Evolutionary conservation across 495 filamentous ascomycete species (phyloP).

Genomic region (Lasiosphaeria hispida): DNA sequence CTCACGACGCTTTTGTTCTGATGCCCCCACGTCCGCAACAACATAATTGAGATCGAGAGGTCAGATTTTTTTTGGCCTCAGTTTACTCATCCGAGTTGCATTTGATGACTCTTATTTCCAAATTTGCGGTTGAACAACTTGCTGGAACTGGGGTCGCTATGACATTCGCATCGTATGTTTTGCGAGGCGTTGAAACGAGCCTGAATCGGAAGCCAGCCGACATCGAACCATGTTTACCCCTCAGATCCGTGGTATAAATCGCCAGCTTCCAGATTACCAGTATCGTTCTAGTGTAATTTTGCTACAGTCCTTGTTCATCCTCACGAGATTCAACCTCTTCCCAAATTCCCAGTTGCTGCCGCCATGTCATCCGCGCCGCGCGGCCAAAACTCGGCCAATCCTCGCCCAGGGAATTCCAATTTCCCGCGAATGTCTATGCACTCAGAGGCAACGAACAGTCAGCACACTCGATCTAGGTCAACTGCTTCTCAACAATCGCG

Average conservation of each 20-base stretch:
- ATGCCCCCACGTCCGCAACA: too few relatives aligned
- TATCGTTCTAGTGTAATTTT: background rate
- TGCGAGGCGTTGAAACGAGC: constrained; percentile 1
- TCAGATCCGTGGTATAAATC: too few relatives aligned
- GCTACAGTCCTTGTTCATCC: background rate
- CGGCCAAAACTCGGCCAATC: constrained; percentile 23
- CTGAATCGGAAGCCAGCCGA: background rate
- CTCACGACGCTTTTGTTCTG: too few relatives aligned
- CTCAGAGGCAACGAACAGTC: background rate
- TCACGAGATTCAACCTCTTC: background rate
- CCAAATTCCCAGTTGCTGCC: background rate
- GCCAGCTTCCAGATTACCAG: too few relatives aligned
- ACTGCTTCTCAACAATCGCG: background rate
- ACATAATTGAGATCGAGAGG: too few relatives aligned
- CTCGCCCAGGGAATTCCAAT: constrained; percentile 20
- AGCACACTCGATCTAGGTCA: background rate
- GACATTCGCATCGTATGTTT: too few relatives aligned
- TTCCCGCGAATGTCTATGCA: constrained; percentile 20
- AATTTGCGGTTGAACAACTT: too few relatives aligned
- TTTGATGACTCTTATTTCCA: too few relatives aligned
- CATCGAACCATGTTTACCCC: background rate
- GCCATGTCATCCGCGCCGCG: constrained; percentile 21
- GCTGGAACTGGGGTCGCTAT: too few relatives aligned
- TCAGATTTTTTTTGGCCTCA: too few relatives aligned
- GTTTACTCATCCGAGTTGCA: too few relatives aligned